Evolutionary conservation across 1,139 yeast genomes (phyloP).

Genomic region (Geotrichum aggregatum): DNA sequence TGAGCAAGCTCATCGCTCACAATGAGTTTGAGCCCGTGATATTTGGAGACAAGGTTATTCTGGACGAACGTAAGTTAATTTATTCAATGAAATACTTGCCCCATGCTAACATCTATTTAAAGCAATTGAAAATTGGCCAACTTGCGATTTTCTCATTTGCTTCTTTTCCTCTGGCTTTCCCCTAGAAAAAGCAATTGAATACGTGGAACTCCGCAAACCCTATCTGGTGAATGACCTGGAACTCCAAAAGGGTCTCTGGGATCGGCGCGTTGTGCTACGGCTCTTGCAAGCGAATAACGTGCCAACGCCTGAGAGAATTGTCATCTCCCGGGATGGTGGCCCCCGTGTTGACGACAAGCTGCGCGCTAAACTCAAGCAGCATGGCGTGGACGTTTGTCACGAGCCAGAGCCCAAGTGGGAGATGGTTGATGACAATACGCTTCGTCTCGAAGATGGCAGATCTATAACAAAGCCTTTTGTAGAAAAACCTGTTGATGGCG

Average conservation of each 20-base stretch:
- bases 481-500: slow-evolving; percentile 98
- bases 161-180: slow-evolving; percentile 97
- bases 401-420: slow-evolving; percentile 70
- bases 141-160: slow-evolving; percentile 89
- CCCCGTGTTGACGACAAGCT: slow-evolving; percentile 74
- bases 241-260: slow-evolving; percentile 94
- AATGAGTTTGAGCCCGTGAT: slow-evolving; percentile 96
- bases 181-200: slow-evolving; percentile 86
- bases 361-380: slow-evolving; percentile 50
- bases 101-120: neutral
- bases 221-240: slow-evolving; percentile 82
- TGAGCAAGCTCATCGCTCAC: slow-evolving; percentile 80
- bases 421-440: slow-evolving; percentile 79
- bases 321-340: slow-evolving; percentile 94
- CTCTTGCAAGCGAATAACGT: slow-evolving; percentile 80
- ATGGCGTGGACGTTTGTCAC: slow-evolving; percentile 52
- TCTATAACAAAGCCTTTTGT: slow-evolving; percentile 83
- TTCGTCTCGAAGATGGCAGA: slow-evolving; percentile 64
- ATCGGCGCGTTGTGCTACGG: slow-evolving; percentile 79
- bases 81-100: no score
- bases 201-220: slow-evolving; percentile 86
- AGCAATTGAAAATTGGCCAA: slow-evolving; percentile 90
- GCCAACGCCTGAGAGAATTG: slow-evolving; percentile 82
- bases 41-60: slow-evolving; percentile 94
- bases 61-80: slow-evolving; percentile 65